phyloP scores from a whole-genome alignment of 208 protist species.

The Acanthamoeba castellanii region DNA sequence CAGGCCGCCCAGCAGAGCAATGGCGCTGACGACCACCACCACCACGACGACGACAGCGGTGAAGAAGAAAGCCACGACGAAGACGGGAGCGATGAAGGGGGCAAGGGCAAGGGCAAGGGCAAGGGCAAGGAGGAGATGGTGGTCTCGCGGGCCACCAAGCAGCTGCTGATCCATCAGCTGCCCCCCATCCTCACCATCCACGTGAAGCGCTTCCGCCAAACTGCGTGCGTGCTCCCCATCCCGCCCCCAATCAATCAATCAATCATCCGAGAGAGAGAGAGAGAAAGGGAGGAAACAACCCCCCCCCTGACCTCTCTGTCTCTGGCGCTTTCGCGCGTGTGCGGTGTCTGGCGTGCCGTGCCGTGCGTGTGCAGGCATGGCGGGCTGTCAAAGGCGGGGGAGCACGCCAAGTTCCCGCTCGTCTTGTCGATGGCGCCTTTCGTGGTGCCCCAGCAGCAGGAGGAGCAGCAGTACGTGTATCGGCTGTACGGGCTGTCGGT shows the following conservation, averaged over 20 bases:
- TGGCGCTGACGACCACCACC: neutral
- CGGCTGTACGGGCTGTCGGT: constrained; percentile 2
- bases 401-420: constrained; percentile 17
- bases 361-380: too few species aligned
- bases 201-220: constrained; percentile 45
- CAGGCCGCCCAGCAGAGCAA: neutral
- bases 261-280: too few species aligned
- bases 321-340: too few species aligned
- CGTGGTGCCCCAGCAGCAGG: neutral
- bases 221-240: neutral
- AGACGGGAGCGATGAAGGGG: neutral
- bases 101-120: neutral
- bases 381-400: neutral
- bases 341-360: too few species aligned
- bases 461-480: neutral
- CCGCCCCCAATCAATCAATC: too few species aligned
- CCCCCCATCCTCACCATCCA: constrained; percentile 51
- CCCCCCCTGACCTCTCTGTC: too few species aligned
- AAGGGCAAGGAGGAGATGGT: constrained; percentile 8
- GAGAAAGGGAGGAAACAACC: too few species aligned
- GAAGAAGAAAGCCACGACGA: neutral
- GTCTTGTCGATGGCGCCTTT: neutral
- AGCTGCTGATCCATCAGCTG: neutral
- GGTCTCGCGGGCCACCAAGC: constrained; percentile 8
- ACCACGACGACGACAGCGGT: neutral